Base-by-base conservation (phyloP, 164 flowering plant species). In the Houttuynia cordata region DNA sequence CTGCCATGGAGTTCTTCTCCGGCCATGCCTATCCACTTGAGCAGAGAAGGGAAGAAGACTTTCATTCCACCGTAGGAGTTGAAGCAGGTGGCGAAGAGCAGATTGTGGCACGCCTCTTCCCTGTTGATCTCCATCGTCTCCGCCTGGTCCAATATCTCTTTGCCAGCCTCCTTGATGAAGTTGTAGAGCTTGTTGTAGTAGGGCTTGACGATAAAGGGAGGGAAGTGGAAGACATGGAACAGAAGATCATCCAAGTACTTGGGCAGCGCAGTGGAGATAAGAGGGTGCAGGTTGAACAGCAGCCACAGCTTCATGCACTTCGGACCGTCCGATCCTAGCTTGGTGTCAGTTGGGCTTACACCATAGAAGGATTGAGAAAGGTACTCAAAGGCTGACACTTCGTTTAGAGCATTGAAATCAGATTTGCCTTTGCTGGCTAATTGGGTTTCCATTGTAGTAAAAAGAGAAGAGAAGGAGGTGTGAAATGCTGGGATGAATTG, bases 41-140 rank as follows among this genome's bases (percentile, higher is more conserved):
- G 9, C 13, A 91, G 65, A 0, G 63, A 13, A 0, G 84, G 94
- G 7, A 88, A 47, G 56, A 86, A 86, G 24, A 81, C 37, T 0
- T 88, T 70, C 67, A 88, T 84, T 9, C 96, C 96, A 1, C 96
- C 97, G 24, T 71, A 86, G 0, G 94, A 94, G 56, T 91, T 91
- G 75, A 91, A 88, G 0, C 97, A 93, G 20, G 86, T 71, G 0
- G 80, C 57, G 70, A 86, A 91, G 7, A 91, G 57, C 14, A 91
- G 69, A 68, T 91, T 88, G 67, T 88, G 97, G 42, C 84, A 70
- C 39, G 83, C 56, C 30, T 86, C 93, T 30, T 84, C 73, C 57
- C 73, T 25, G 15, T 52, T 86, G 80, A 4, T 78, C 75, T 62
- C 79, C 87, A 68, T 84, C 83, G 3, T 63, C 37, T 30, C 37